These are phyloP conservation scores for Maudiozyma barnettii DNA, from an alignment of 805 yeast species.

Conservation along the genomic window DNA sequence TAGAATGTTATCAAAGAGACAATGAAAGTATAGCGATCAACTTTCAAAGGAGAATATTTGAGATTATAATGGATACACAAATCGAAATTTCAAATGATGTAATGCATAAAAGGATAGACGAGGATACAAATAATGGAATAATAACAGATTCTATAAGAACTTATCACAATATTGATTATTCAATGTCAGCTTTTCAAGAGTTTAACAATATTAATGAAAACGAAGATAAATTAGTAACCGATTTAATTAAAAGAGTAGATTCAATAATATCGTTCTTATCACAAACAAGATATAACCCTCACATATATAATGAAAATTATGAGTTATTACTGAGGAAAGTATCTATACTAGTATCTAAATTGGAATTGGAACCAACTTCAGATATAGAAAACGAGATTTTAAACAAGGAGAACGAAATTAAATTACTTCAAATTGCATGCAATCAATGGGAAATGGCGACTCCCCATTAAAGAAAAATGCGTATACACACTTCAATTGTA, in stretches of 20 bases:
- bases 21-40: not conserved
- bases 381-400: slow-evolving; percentile 21
- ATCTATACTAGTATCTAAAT: slow-evolving; percentile 14
- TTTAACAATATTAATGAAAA: not conserved
- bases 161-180: not conserved
- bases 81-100: not conserved
- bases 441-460: slow-evolving; percentile 23
- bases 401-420: slow-evolving; percentile 21
- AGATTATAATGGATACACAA: not conserved
- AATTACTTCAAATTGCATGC: slow-evolving; percentile 16
- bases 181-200: not conserved
- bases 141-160: not conserved
- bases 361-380: slow-evolving; percentile 14
- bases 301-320: not conserved
- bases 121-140: not conserved
- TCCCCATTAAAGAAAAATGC: not conserved
- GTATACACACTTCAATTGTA: no score
- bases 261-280: slow-evolving; percentile 14
- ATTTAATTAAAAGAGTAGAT: slow-evolving; percentile 12
- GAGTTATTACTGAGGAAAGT: slow-evolving; percentile 15
- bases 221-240: slow-evolving; percentile 1
- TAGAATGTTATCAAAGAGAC: not conserved
- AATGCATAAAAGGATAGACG: not conserved
- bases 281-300: not conserved
- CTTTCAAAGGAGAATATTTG: not conserved